Conservation (phyloP, 139 green algal genomes). For the Tetratostichococcus sp. region DNA sequence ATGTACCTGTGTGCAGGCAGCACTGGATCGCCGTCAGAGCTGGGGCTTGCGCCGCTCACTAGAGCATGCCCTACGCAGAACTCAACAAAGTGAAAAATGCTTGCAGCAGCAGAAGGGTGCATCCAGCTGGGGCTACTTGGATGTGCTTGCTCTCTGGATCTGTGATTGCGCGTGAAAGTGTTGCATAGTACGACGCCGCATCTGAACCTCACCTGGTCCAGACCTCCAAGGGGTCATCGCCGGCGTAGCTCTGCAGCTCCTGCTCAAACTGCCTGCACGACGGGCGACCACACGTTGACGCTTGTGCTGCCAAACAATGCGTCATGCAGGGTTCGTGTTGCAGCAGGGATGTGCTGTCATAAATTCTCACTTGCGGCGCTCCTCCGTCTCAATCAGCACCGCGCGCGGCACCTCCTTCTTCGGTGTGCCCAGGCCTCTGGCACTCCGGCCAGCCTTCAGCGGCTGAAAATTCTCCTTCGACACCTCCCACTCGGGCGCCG, state of each 20-base stretch:
- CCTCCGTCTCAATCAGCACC: conserved; percentile 16
- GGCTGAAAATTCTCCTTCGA: conserved; percentile 87
- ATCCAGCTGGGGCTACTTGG: too few relatives aligned
- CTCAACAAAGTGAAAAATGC: too few relatives aligned
- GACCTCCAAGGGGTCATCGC: conserved; percentile 68
- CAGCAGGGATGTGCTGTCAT: too few relatives aligned
- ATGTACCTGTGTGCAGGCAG: conserved; percentile 60
- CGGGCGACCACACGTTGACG: background rate
- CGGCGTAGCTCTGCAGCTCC: conserved; percentile 60
- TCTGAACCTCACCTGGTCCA: conserved; percentile 66
- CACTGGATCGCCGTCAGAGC: too few relatives aligned
- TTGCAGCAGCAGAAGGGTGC: too few relatives aligned
- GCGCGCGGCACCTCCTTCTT: conserved; percentile 16
- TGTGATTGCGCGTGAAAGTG: too few relatives aligned
- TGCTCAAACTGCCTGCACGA: conserved; percentile 45
- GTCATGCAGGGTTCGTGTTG: background rate
- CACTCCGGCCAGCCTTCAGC: conserved; percentile 55
- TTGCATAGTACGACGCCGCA: background rate
- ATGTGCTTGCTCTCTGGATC: too few relatives aligned
- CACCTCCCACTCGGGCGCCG: conserved; percentile 62
- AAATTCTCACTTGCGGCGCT: conserved; percentile 18
- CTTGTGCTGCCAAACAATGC: background rate
- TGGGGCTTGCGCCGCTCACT: too few relatives aligned
- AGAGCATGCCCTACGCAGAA: too few relatives aligned
- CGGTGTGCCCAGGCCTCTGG: conserved; percentile 22